Evolutionary conservation across 768 basidiomycete genomes (phyloP), one percentile per base, ranked within the genome.

Genomic region (Hypholoma fasciculare): DNA sequence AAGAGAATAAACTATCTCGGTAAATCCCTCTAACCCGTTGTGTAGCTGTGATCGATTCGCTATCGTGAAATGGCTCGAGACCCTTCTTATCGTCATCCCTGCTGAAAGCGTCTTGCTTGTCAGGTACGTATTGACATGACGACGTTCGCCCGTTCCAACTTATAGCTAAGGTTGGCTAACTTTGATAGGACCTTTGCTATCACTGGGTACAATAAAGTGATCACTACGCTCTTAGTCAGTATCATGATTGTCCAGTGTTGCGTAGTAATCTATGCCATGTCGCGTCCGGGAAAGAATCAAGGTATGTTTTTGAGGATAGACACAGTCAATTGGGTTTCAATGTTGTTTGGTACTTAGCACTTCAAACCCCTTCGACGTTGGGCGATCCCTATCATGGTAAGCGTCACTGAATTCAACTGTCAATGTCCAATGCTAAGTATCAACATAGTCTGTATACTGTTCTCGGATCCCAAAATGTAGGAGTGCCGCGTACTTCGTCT

Each of bases 211-310:
- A 65, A 62, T 38, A 59, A 48, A 44, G 42, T 48, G 11, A 42
- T 67, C 14, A 39, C 55, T n/a, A 46, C 34, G 16, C 54, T 66
- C 43, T 63, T 71, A 23, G 30, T 51, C 16, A 53, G 62, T 30
- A 56, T 69, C 38, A 62, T 69, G 50, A 17, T 67, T 12, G 49
- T 59, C 8, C 66, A 71, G 43, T 66, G 62, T 27, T 52, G 58
- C n/a, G 61, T 69, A 14, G 70, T 69, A 11, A 43, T 71, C 38
- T 71, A 68, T 49, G 70, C 70, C 17, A 69, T 71, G 65, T 65
- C 66, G 9, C 38, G 60, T 14, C 67, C 62, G 11, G 67, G 64
- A 16, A 63, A 58, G 36, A 71, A 69, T 30, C 43, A 61, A 43
- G 69, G 69, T 70, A 19, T 7, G 27, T 23, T 42, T 26, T 48